Conservation (phyloP, 2,329 filamentous ascomycete species). For the Talaromyces verruculosus region DNA sequence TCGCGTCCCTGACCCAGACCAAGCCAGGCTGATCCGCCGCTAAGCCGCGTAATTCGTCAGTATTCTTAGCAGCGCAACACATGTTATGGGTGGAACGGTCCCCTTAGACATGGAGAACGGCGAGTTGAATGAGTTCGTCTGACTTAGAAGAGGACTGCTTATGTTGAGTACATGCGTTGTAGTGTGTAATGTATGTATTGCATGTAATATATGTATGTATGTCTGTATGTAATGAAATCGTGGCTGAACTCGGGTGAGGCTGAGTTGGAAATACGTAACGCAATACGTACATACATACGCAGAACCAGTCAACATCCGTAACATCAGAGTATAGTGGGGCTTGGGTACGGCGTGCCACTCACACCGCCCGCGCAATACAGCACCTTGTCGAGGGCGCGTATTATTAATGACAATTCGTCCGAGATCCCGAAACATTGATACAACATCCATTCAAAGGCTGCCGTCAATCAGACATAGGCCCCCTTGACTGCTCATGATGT, state of each 20-base stretch:
- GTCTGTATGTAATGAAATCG: background rate
- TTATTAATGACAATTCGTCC: background rate
- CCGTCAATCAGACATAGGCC: conserved; percentile 3
- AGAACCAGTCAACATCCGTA: background rate
- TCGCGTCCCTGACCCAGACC: conserved; percentile 12
- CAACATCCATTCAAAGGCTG: background rate
- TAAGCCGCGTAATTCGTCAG: conserved; percentile 12
- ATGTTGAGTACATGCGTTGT: background rate
- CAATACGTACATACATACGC: background rate
- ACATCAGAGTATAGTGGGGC: background rate
- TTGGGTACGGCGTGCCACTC: background rate
- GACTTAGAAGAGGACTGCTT: background rate
- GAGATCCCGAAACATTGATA: background rate
- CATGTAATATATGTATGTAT: background rate
- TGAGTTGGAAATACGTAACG: background rate
- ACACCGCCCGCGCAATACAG: background rate
- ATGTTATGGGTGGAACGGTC: background rate
- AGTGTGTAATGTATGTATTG: background rate
- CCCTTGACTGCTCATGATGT: background rate
- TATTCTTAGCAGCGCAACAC: background rate
- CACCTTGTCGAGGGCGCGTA: background rate
- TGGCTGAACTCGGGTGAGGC: conserved; percentile 1
- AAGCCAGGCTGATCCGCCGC: conserved; percentile 10
- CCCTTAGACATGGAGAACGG: background rate
- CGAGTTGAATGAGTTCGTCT: background rate